Evolutionary conservation across 805 yeast species (phyloP).

Genomic region (Tetrapisispora iriomotensis): DNA sequence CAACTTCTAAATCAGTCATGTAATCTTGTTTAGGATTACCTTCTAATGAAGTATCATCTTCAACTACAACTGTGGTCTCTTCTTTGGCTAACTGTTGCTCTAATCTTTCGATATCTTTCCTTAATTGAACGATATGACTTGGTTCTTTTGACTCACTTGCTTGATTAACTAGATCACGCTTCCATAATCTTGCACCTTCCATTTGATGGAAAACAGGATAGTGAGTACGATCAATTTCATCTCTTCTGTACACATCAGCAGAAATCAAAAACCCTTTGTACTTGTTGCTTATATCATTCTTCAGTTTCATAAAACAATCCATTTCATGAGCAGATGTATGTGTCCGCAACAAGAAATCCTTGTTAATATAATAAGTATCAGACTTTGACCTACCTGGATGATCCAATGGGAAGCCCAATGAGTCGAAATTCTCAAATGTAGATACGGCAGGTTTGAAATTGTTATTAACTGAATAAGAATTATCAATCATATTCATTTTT

Average conservation of each 20-base stretch:
- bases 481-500: slow-evolving; percentile 55
- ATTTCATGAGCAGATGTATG: slow-evolving; percentile 96
- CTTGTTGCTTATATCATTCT: slow-evolving; percentile 30
- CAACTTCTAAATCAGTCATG: slow-evolving; percentile 62
- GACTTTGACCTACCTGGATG: slow-evolving; percentile 91
- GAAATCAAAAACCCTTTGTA: slow-evolving; percentile 83
- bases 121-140: slow-evolving; percentile 35
- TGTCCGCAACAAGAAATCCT: slow-evolving; percentile 64
- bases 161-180: slow-evolving; percentile 32
- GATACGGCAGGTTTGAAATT: slow-evolving; percentile 78
- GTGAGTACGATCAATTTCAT: slow-evolving; percentile 90
- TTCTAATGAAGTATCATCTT: slow-evolving; percentile 53
- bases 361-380: slow-evolving; percentile 86
- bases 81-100: slow-evolving; percentile 36
- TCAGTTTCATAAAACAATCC: slow-evolving; percentile 59
- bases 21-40: slow-evolving; percentile 74
- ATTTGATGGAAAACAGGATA: slow-evolving; percentile 96
- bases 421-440: slow-evolving; percentile 79
- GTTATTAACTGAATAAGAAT: slow-evolving; percentile 45
- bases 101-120: slow-evolving; percentile 50
- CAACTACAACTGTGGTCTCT: slow-evolving; percentile 51
- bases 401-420: slow-evolving; percentile 78
- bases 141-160: slow-evolving; percentile 15
- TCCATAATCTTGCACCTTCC: slow-evolving; percentile 94
- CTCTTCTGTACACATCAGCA: slow-evolving; percentile 94